Conservation (phyloP, 2,329 filamentous ascomycete genomes). For the Penicillium verrucosum region DNA sequence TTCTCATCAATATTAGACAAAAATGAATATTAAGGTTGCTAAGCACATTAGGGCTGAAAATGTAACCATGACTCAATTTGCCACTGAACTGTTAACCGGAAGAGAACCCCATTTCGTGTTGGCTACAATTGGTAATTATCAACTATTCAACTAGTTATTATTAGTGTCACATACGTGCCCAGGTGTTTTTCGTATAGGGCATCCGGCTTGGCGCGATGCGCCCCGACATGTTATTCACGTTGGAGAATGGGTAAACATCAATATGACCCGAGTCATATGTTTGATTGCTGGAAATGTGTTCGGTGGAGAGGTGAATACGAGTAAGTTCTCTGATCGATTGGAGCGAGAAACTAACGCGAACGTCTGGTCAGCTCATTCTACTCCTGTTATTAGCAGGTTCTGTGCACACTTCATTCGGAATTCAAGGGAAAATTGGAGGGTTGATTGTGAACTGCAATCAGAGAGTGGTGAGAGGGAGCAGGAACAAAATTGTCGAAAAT, state of each 20-base stretch:
- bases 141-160: background rate
- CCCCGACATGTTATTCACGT: background rate
- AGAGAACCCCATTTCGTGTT: background rate
- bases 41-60: background rate
- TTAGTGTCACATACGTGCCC: background rate
- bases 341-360: background rate
- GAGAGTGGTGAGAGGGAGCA: background rate
- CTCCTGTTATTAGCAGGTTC: background rate
- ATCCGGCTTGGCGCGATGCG: background rate
- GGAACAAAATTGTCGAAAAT: background rate
- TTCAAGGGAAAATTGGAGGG: too few species aligned
- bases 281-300: slow-evolving; percentile 16
- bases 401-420: background rate
- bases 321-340: slow-evolving; percentile 1
- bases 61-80: background rate
- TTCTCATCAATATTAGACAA: background rate
- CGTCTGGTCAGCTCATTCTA: background rate
- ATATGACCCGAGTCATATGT: slow-evolving; percentile 26
- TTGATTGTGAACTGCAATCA: background rate
- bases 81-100: background rate
- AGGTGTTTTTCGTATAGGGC: background rate
- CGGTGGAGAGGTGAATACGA: slow-evolving; percentile 13
- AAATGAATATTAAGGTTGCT: background rate
- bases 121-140: background rate
- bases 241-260: slow-evolving; percentile 10